Base-by-base conservation (phyloP, 495 filamentous ascomycete genomes). In the Letharia columbiana region DNA sequence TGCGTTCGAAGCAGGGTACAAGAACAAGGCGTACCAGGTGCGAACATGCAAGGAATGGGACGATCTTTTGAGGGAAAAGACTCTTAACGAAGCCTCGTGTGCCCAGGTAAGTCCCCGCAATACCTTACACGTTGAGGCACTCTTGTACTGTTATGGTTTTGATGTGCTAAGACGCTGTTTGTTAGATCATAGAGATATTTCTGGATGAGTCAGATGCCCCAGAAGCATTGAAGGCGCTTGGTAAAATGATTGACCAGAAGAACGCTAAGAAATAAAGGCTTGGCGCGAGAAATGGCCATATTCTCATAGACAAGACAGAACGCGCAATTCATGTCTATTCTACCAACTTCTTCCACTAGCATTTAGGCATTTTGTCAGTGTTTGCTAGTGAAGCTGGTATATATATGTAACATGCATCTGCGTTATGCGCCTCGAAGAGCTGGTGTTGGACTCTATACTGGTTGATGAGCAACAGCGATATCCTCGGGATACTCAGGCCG, bases 11-110 rank as follows among this genome's bases (percentile, higher is more conserved):
- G 49, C 28, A 28, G 49, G 49, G 23, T 52, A 52, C 49, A 28
- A 52, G 49, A 52, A 7, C n/a, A 52, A 28, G 49, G 49, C 49
- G 5, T 52, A 52, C 11, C 49, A 52, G 23, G 49, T 52, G 49
- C 49, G 49, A 52, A 52, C 49, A 28, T 52, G 49, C 23, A 52
- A 52, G 49, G 49, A 52, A 52, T 52, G 49, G 49, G 49, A 52
- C 23, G 49, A 52, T 28, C n/a, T 52, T 4, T 13, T 52, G 5
- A 28, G 23, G 9, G 49, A 52, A 28, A 52, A 52, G 49, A 13
- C 49, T 13, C 10, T 52, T 12, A 28, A 28, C 23, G 49, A 52
- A 52, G 49, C 49, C 9, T 28, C 49, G n/a, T 52, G 49, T 52
- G n/a, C 49, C 49, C 49, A 52, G 49, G 49, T 52, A 52, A 28